phyloP scores from a whole-genome alignment of 306 rosid species.

The Sicyos edulis region DNA sequence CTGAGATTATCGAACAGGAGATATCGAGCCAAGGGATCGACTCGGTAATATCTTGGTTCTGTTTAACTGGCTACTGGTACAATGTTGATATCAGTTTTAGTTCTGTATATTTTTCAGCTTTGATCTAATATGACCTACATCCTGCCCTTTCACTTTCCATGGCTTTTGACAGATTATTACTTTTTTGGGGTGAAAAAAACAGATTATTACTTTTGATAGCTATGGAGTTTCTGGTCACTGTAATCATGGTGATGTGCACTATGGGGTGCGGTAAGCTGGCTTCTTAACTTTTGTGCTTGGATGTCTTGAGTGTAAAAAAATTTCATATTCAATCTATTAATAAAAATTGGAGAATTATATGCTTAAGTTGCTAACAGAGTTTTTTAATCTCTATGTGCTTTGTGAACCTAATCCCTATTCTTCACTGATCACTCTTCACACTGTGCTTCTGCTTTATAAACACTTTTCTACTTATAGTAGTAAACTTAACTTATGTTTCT shows the following conservation, averaged over 20 bases:
- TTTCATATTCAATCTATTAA: background rate
- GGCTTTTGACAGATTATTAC: background rate
- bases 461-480: background rate
- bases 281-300: conserved; percentile 2
- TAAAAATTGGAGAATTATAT: background rate
- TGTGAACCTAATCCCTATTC: background rate
- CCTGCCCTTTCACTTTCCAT: background rate
- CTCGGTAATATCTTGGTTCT: conserved; percentile 42
- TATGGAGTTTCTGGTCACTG: conserved; percentile 92
- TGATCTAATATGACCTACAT: background rate
- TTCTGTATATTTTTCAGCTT: background rate
- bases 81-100: background rate
- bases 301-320: background rate
- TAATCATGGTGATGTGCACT: conserved; percentile 75
- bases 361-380: background rate
- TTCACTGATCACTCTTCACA: background rate
- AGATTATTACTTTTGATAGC: conserved; percentile 78
- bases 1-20: conserved; percentile 49
- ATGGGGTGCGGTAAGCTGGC: conserved; percentile 58
- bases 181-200: conserved; percentile 3
- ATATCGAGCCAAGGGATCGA: conserved; percentile 40
- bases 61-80: background rate
- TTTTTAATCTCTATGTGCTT: background rate
- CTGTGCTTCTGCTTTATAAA: background rate
- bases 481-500: background rate